Base-by-base conservation (phyloP, 2,329 filamentous ascomycete genomes). In the Calonectria fujianensis region DNA sequence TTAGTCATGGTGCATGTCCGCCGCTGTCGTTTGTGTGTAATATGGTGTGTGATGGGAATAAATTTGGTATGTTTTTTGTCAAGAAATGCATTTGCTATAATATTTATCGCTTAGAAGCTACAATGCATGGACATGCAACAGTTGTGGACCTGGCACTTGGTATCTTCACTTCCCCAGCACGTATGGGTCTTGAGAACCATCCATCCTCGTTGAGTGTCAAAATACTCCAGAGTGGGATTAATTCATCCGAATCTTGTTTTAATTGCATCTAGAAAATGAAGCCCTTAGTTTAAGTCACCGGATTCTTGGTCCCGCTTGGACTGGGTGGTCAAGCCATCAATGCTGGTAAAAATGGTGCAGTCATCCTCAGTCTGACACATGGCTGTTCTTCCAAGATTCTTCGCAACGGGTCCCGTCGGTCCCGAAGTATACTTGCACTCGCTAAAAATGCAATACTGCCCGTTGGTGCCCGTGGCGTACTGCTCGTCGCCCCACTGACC, bases 351-450 rank as follows among this genome's bases (percentile, higher is more conserved):
- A 24, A 63, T 29, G 35, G 57, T 63, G 14, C 57, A 63, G 18
- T 27, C 37, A 31, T 63, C 57, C 16, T 63, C 57, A 8, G 39
- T 13, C 24, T 63, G 13, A 16, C 57, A 63, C 57, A 63, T 63
- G 24, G 35, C 37, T n/a, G 57, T 31, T 6, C 57, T 41, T 10
- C 57, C 57, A 41, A 63, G 37, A 41, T 63, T 63, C 35, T 63
- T 63, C 14, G 57, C 57, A 20, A 63, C 37, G 20, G 57, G 57
- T 20, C 57, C 57, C 29, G 57, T 63, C 3, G 57, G 57, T 8
- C 35, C 57, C 14, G 57, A 63, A 7, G 57, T 45, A 16, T 63
- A 63, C n/a, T 63, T 63, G 57, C 57, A 63, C 57, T 63, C 57
- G 24, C 57, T 63, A 11, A 63, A 63, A 9, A 63, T 41, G 57